Base-by-base conservation (phyloP, 73 alveolate species). In the Paramecium biaurelia region DNA sequence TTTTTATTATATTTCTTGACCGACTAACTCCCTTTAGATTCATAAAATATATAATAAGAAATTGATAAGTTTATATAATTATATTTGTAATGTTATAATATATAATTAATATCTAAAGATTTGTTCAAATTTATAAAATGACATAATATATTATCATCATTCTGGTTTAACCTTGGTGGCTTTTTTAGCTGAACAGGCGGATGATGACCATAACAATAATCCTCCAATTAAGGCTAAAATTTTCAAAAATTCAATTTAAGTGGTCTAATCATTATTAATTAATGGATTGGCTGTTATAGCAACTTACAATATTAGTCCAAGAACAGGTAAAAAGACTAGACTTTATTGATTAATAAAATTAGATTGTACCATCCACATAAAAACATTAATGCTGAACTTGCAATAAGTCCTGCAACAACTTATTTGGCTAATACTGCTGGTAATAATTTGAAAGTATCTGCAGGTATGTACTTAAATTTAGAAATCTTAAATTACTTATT, bases 341-440 rank as follows among this genome's bases (percentile, higher is more conserved):
- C 90, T 79, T n/a, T 4, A 24, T 23, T 20, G n/a, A 9, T 14
- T 45, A 43, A 38, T 15, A 10, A 4, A 53, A 53, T 15, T 53
- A 5, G 9, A 7, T 20, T 20, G n/a, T 79, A 79, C 90, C 74
- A 43, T 79, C 90, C 90, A 10, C 63, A 43, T 11, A 79, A 42
- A 12, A 79, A 79, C 41, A 79, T 24, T 21, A 79, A 45, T 4
- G 30, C 53, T n/a, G 90, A 79, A 45, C 90, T 42, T 41, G 63
- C 74, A 41, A 79, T 20, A 15, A 79, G 56, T 7, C 90, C 90
- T 20, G 76, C 43, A 43, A 79, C 34, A 21, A 79, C 76, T 43
- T 79, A 42, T 79, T 37, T 79, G 56, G 74, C 90, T 43, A 53
- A 79, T 23, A 79, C 45, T 23, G 70, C 56, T 79, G 90, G 74